phyloP scores from a whole-genome alignment of 169 alveolate species.

The Blepharisma undulans region DNA sequence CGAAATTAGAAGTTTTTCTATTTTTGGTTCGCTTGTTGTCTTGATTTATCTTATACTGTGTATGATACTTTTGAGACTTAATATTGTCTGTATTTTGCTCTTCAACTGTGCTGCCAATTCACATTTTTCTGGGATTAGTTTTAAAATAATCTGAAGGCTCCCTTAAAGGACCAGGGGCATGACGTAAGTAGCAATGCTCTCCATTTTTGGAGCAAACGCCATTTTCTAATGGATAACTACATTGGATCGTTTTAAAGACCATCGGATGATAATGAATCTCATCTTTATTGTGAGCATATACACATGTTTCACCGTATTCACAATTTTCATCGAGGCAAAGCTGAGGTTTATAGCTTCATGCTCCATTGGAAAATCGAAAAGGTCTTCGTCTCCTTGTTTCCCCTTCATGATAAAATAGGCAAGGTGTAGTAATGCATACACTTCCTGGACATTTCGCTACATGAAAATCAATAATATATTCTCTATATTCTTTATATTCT shows the following conservation, averaged over 20 bases:
- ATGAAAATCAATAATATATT: neutral
- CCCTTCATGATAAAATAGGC: neutral
- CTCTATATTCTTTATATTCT: neutral
- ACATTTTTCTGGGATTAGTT: neutral
- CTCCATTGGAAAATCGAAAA: neutral
- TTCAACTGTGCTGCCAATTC: neutral
- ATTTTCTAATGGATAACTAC: neutral
- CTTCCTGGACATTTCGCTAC: neutral
- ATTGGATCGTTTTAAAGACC: slow-evolving; percentile 81
- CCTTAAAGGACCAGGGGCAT: slow-evolving; percentile 6
- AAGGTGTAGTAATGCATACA: neutral
- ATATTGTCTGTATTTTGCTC: neutral
- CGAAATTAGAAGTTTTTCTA: neutral
- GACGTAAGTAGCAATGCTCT: neutral
- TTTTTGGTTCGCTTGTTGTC: neutral
- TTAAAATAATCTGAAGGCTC: neutral
- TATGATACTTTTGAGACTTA: neutral
- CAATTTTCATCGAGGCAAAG: neutral
- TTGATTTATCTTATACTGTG: neutral
- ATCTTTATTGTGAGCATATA: slow-evolving; percentile 90
- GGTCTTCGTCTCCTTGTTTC: neutral
- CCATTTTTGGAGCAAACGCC: slow-evolving; percentile 5
- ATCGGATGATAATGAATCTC: slow-evolving; percentile 91
- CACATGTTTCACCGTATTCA: slow-evolving; percentile 82
- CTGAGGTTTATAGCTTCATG: neutral